Conservation (phyloP, 371 early-diverging fungal genomes). For the Syncephalastrum racemosum region DNA sequence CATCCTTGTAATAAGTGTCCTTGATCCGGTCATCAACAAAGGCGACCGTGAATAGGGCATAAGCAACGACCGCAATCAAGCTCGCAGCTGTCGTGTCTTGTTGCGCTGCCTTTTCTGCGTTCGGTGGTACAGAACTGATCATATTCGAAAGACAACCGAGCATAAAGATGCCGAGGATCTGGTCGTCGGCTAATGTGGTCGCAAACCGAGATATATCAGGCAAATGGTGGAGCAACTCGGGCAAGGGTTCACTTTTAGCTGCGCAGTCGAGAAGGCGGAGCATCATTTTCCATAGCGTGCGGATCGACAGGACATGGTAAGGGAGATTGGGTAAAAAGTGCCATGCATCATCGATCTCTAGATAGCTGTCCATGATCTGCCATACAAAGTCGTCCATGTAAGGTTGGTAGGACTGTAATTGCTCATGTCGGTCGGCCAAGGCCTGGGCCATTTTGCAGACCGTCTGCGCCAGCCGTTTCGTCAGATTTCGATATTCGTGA, state of each 20-base stretch:
- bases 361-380: slow-evolving; percentile 17
- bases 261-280: slow-evolving; percentile 22
- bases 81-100: slow-evolving; percentile 13
- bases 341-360: slow-evolving; percentile 34
- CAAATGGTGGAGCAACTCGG: slow-evolving; percentile 5
- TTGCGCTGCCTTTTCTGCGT: slow-evolving; percentile 13
- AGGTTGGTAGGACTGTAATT: slow-evolving; percentile 9
- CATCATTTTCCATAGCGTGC: slow-evolving; percentile 34
- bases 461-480: slow-evolving; percentile 47
- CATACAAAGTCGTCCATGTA: slow-evolving; percentile 19
- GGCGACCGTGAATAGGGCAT: slow-evolving; percentile 45
- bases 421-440: slow-evolving; percentile 18
- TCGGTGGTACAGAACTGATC: slow-evolving; percentile 25
- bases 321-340: slow-evolving; percentile 54
- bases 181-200: slow-evolving; percentile 20
- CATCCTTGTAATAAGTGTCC: slow-evolving; percentile 51
- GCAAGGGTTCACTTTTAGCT: slow-evolving; percentile 13
- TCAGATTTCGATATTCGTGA: slow-evolving; percentile 18
- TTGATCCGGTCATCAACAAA: slow-evolving; percentile 45
- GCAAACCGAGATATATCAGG: slow-evolving; percentile 31
- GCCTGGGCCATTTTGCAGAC: slow-evolving; percentile 40
- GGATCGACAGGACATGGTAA: slow-evolving; percentile 42
- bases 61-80: slow-evolving; percentile 36
- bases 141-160: slow-evolving; percentile 36
- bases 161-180: slow-evolving; percentile 34